A percentile compares a stretch with the other conserved stretches of the same genome.
These are phyloP conservation scores for Sechiopsis laciniata DNA, from an alignment of 306 rosid species.

Conservation along the genomic window DNA sequence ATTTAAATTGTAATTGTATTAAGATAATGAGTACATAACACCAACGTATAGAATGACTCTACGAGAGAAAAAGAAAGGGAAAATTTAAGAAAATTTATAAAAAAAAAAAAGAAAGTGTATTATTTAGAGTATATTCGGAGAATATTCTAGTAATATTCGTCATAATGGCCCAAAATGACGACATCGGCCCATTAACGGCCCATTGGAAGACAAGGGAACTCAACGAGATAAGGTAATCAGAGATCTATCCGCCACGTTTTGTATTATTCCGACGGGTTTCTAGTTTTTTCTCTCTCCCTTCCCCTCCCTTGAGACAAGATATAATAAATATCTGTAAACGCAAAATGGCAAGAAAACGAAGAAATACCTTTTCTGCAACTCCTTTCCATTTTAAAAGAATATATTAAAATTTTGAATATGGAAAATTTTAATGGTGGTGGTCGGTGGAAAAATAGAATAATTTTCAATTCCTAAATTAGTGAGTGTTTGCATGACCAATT, in stretches of 20 bases:
- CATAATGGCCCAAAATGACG: background rate
- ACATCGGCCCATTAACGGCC: background rate
- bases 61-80: background rate
- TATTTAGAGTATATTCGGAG: conserved; percentile 3
- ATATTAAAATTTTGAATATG: background rate
- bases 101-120: no score
- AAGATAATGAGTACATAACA: background rate
- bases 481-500: no score
- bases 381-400: background rate
- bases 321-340: background rate
- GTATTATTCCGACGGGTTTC: background rate
- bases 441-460: background rate
- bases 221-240: background rate
- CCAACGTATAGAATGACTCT: background rate
- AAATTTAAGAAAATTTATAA: no score
- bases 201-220: background rate
- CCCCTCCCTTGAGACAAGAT: background rate
- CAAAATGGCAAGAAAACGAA: background rate
- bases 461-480: background rate
- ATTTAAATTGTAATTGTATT: background rate
- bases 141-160: background rate
- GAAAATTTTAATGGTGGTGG: background rate
- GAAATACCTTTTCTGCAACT: background rate
- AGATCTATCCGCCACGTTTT: conserved; percentile 15
- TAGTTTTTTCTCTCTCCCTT: background rate